These are phyloP conservation scores for Insectozyma bohioensis DNA, from an alignment of 1,139 yeast genomes.

Conservation along the genomic window DNA sequence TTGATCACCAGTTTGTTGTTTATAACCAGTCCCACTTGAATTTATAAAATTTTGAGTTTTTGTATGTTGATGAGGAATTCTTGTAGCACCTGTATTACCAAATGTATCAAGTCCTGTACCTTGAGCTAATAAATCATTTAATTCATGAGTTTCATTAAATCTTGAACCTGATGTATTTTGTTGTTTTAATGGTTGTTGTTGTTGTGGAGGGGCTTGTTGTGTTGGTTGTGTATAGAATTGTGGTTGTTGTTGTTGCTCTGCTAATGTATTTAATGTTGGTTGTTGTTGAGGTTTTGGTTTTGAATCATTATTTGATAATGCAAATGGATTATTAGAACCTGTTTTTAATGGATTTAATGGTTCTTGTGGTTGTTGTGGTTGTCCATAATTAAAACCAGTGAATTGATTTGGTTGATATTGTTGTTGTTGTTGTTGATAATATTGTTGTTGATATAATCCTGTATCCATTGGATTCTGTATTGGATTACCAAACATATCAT, in stretches of 20 bases:
- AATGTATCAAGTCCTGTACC: conserved; percentile 95
- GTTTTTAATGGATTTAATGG: conserved; percentile 62
- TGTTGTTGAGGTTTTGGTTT: conserved; percentile 21
- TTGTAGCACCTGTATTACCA: conserved; percentile 87
- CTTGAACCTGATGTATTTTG: conserved; percentile 37
- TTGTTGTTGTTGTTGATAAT: conserved; percentile 33
- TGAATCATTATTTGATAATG: conserved; percentile 31
- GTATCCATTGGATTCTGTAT: conserved; percentile 57
- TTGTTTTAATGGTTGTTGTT: conserved; percentile 20
- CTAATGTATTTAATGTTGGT: conserved; percentile 22
- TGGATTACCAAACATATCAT: conserved; percentile 82
- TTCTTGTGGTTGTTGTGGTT: conserved; percentile 40
- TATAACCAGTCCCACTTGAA: conserved; percentile 84
- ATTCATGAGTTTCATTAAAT: conserved; percentile 61
- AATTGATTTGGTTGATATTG: conserved; percentile 33
- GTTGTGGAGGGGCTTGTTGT: conserved; percentile 26
- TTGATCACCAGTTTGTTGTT: conserved; percentile 40
- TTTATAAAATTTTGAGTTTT: conserved; percentile 76
- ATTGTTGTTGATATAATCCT: conserved; percentile 38
- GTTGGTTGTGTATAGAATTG: conserved; percentile 26
- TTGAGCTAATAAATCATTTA: conserved; percentile 74
- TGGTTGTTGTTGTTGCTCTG: conserved; percentile 23
- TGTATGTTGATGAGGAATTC: conserved; percentile 94
- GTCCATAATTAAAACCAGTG: conserved; percentile 34
- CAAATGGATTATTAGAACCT: conserved; percentile 91